Evolutionary conservation across 192 early-diverging fungal genomes (phyloP), one percentile per base, ranked within the genome.

Genomic region (Coemansia reversa): DNA sequence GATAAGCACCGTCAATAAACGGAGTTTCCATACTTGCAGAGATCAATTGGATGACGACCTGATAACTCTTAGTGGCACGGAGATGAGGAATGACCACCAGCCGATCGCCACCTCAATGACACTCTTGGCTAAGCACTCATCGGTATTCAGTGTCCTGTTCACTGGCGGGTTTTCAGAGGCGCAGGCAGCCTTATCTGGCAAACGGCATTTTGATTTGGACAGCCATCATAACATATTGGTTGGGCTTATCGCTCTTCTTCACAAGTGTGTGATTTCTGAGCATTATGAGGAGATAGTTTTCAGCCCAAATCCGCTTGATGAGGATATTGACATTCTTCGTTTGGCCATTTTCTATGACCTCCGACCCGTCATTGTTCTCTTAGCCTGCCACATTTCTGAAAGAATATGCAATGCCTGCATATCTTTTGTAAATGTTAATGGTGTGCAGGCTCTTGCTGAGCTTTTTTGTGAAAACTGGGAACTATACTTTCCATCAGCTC

Each of bases 71-170:
- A 57, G 20, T 23, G 61, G 60, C 61, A 58, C 23, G 12, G 54
- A 22, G n/a, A 55, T 39, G 53, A 18, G 11, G 9, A 28, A 30
- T 3, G n/a, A 33, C 52, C 39, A 55, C 29, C 56, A 23, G 58
- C 51, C 55, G 4, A 53, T 68, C 18, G n/a, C n/a, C 18, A 52
- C 65, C 3, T 61, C 71, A 6, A 30, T 63, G 28, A 30, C 24
- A 6, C 58, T 80, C 19, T 35, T 80, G 12, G 47, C 39, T 7
- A 29, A 16, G 0, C 60, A 67, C 33, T 80, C 77, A 12, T 42
- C 61, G 5, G 72, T 80, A 12, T 71, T 80, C 27, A 29, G 33
- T 9, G 66, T 63, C 7, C 74, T 80, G 72, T 66, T 80, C 14
- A 54, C 52, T 0, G 72, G 77, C 25, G 27, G 16, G 4, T 80